These are phyloP conservation scores for Dactylorhiza incarnata DNA, from an alignment of 106 monocot genomes.

Conservation along the genomic window DNA sequence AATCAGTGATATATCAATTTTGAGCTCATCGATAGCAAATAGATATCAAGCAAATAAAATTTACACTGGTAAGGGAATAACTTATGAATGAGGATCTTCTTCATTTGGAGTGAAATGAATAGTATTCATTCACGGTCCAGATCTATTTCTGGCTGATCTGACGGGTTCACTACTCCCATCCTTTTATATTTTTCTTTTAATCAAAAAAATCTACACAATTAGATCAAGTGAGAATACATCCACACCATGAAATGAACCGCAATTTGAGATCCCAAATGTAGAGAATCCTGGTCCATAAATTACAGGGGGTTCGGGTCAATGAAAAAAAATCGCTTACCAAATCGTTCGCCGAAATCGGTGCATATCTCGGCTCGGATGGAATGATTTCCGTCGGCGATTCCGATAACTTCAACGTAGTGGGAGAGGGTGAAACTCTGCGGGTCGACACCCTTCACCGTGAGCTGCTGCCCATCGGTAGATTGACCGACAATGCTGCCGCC, in stretches of 20 bases:
- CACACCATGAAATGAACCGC: too few relatives aligned
- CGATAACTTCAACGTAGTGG: conserved; percentile 82
- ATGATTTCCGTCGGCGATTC: conserved; percentile 75
- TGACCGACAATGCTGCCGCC: conserved; percentile 50
- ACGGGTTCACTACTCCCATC: too few relatives aligned
- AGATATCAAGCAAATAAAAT: neutral
- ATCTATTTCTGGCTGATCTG: too few relatives aligned
- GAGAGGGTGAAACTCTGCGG: conserved; percentile 37
- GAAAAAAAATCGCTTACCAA: conserved; percentile 39
- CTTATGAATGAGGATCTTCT: too few relatives aligned
- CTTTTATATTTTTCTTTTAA: too few relatives aligned
- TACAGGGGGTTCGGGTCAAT: neutral
- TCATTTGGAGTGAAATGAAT: too few relatives aligned
- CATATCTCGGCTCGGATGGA: conserved; percentile 88
- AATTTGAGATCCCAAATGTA: too few relatives aligned
- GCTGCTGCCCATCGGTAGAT: conserved; percentile 63
- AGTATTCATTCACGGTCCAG: too few relatives aligned
- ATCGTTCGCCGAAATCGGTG: conserved; percentile 68
- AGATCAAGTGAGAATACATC: too few relatives aligned
- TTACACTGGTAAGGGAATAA: neutral
- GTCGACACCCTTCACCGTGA: conserved; percentile 43
- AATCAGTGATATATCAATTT: too few relatives aligned
- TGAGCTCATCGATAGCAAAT: neutral
- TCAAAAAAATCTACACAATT: too few relatives aligned
- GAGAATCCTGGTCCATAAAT: neutral